Evolutionary conservation across 305 asterid species (phyloP).

Genomic region (Lippia alba): DNA sequence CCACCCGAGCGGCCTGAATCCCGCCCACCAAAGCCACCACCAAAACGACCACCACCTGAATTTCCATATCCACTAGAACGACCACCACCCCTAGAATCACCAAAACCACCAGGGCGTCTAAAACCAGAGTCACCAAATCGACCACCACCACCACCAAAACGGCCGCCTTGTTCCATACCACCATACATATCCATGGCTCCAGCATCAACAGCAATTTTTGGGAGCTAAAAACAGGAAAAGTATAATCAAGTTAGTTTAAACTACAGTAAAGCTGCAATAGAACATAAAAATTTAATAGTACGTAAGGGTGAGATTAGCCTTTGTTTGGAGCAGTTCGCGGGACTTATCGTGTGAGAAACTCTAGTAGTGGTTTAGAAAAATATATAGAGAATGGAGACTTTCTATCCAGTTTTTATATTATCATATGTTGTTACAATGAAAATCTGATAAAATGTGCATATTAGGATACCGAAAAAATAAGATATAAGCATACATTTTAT

Average conservation of each 20-base stretch:
- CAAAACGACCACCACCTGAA: slow-evolving; percentile 46
- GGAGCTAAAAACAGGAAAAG: slow-evolving; percentile 58
- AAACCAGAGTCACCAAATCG: slow-evolving; percentile 60
- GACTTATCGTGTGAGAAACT: too few relatives aligned
- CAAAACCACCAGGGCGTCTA: slow-evolving; percentile 62
- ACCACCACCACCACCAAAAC: slow-evolving; percentile 60
- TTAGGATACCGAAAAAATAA: too few relatives aligned
- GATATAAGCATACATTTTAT: too few relatives aligned
- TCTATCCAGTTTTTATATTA: too few relatives aligned
- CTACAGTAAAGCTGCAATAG: slow-evolving; percentile 3
- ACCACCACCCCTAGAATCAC: slow-evolving; percentile 45
- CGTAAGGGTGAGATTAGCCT: neutral
- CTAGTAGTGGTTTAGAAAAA: too few relatives aligned
- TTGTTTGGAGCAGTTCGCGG: too few relatives aligned
- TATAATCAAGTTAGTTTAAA: slow-evolving; percentile 26
- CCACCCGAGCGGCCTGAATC: slow-evolving; percentile 51
- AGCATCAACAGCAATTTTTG: slow-evolving; percentile 67
- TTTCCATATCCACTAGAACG: slow-evolving; percentile 42
- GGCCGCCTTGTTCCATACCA: slow-evolving; percentile 57
- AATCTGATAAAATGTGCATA: too few relatives aligned
- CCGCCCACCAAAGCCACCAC: slow-evolving; percentile 55
- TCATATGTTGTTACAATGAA: too few relatives aligned
- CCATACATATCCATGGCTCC: slow-evolving; percentile 58
- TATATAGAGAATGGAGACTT: too few relatives aligned
- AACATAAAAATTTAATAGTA: too few relatives aligned